Evolutionary conservation across 2,329 filamentous ascomycete genomes (phyloP), one percentile per base, ranked within the genome.

Genomic region (Coleophoma cylindrospora): DNA sequence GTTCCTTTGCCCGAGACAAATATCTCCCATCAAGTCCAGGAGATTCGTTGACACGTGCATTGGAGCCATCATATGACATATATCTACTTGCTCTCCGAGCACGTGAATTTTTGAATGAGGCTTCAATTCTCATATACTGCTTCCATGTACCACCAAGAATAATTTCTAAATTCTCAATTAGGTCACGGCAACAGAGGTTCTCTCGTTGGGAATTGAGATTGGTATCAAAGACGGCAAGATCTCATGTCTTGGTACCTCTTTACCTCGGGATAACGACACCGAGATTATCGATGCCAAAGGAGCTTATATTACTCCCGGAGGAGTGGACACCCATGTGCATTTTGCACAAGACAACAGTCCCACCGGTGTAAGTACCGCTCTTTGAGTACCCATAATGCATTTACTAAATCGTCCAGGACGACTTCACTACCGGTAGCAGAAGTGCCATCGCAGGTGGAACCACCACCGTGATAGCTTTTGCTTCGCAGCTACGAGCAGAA

Each of bases 401-500:
- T 2, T n/a, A 11, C 41, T 44, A 27, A 44, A 33, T 32, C 11
- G 15, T 37, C 6, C 17, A 44, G 41, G 76, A 69, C 59, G 68
- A 75, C 51, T 58, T 57, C 34, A 48, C 43, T 19, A 53, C 53
- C 22, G 79, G 79, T 0, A 75, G 76, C 0, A 69, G 79, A 9
- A 76, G 72, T 19, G 80, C 79, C 4, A 70, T 83, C 48, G 77
- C 77, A 2, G 79, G 80, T 9, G 79, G 79, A 21, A 82, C 74
- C 4, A 84, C 80, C 0, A 82, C 80, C 0, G 68, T 83, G 13
- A 64, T 83, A 8, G 70, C 77, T 0, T 83, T 84, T 61, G 80
- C 79, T 0, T 72, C 74, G 4, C 78, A 82, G 59, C 65, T 69
- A 37, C 73, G 73, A n/a, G 56, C 63, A 2, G 68, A 76, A 14